These are phyloP conservation scores for Ambispora gerdemannii DNA, from an alignment of 192 early-diverging fungal species.

Conservation along the genomic window DNA sequence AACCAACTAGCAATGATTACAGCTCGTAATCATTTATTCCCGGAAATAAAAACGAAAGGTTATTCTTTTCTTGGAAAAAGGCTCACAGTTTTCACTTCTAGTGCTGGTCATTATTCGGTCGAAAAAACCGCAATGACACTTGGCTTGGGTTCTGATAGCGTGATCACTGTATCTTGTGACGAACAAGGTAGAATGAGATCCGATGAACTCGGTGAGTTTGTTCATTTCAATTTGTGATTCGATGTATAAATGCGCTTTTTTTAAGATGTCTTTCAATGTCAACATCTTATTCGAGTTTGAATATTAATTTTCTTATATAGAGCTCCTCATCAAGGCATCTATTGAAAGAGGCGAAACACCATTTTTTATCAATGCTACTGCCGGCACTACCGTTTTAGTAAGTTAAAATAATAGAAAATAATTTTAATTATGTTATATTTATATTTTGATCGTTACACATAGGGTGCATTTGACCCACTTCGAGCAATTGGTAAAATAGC, in stretches of 20 bases:
- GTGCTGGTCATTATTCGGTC: conserved; percentile 71
- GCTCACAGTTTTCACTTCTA: conserved; percentile 67
- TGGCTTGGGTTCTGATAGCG: conserved; percentile 66
- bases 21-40: conserved; percentile 65
- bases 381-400: conserved; percentile 79
- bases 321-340: conserved; percentile 41
- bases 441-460: neutral
- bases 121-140: conserved; percentile 68
- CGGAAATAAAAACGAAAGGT: conserved; percentile 55
- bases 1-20: conserved; percentile 76
- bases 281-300: no score
- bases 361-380: conserved; percentile 80
- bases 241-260: no score
- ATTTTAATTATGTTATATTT: no score
- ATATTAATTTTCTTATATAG: conserved; percentile 29
- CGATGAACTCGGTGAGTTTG: conserved; percentile 45
- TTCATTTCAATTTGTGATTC: neutral
- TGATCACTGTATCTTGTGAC: conserved; percentile 65
- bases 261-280: no score
- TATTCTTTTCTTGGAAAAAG: conserved; percentile 44
- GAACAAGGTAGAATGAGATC: conserved; percentile 58
- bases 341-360: conserved; percentile 52
- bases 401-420: neutral
- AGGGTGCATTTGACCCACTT: conserved; percentile 76
- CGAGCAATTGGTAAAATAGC: conserved; percentile 54